Evolutionary conservation across 1,139 yeast species (phyloP).

Genomic region (Schwanniomyces etchellsii): DNA sequence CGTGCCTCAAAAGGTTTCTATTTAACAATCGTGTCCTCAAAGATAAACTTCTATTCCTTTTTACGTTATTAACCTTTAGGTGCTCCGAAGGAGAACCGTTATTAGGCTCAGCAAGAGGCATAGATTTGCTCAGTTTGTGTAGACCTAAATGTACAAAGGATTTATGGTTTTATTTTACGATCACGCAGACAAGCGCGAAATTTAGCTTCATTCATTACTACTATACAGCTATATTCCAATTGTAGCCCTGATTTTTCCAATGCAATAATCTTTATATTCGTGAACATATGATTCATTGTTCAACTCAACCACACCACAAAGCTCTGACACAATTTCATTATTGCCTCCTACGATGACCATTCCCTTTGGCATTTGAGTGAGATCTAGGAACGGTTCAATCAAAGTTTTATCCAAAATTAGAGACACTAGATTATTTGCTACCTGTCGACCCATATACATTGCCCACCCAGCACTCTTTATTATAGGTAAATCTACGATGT

Average conservation of each 20-base stretch:
- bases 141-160: no score
- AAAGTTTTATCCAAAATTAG: conserved; percentile 18
- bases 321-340: conserved; percentile 35
- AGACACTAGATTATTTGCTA: conserved; percentile 29
- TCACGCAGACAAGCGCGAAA: not conserved
- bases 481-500: conserved; percentile 34
- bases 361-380: conserved; percentile 29
- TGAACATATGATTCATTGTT: conserved; percentile 32
- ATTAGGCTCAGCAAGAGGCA: conserved; percentile 5
- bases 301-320: conserved; percentile 29
- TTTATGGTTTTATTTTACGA: not conserved
- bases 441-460: conserved; percentile 37
- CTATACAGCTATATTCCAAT: conserved; percentile 6
- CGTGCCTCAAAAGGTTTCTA: conserved; percentile 21
- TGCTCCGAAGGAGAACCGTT: conserved; percentile 12
- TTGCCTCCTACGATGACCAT: conserved; percentile 42
- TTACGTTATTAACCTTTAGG: conserved; percentile 11
- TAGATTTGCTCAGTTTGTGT: conserved; percentile 3
- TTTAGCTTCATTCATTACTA: not conserved
- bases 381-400: conserved; percentile 32
- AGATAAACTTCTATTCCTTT: conserved; percentile 68
- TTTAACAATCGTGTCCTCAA: conserved; percentile 69
- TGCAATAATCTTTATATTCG: conserved; percentile 34
- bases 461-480: conserved; percentile 48
- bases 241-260: conserved; percentile 10